phyloP scores from a whole-genome alignment of 257 asterid genomes.

The Paulownia fortunei region DNA sequence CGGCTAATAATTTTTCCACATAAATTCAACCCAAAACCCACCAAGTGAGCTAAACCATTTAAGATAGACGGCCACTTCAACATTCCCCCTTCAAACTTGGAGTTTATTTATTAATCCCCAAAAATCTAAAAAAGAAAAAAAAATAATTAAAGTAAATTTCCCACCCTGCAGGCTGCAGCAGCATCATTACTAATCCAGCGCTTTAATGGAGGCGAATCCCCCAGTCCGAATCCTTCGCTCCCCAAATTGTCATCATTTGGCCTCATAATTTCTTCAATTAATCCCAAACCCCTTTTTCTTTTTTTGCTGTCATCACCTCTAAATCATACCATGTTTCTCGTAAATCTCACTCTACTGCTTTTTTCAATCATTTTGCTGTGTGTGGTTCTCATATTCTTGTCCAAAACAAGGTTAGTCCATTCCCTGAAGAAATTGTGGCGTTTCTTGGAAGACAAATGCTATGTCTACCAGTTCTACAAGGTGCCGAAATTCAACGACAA shows the following conservation, averaged over 20 bases:
- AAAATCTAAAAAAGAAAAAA: too few relatives aligned
- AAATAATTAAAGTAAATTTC: neutral
- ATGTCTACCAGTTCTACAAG: conserved; percentile 75
- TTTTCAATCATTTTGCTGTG: conserved; percentile 35
- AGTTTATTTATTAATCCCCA: neutral
- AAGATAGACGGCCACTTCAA: neutral
- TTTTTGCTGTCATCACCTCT: neutral
- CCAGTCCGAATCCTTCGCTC: conserved; percentile 4
- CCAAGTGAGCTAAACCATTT: neutral
- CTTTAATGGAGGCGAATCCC: conserved; percentile 30
- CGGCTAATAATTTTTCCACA: neutral
- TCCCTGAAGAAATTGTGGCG: conserved; percentile 53
- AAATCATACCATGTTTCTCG: conserved; percentile 49
- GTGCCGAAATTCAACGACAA: conserved; percentile 89
- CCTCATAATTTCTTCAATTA: neutral
- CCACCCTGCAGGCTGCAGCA: neutral
- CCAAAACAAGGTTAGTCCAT: conserved; percentile 54
- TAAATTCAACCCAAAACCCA: neutral
- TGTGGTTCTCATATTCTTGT: conserved; percentile 44
- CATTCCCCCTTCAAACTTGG: neutral
- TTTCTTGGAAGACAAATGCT: conserved; percentile 57
- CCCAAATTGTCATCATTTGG: conserved; percentile 1
- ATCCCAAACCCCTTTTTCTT: neutral
- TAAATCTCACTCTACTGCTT: conserved; percentile 42
- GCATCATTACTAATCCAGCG: conserved; percentile 18